phyloP scores from a whole-genome alignment of 352 stramenopile genomes.

The Globisporangium alternatum region DNA sequence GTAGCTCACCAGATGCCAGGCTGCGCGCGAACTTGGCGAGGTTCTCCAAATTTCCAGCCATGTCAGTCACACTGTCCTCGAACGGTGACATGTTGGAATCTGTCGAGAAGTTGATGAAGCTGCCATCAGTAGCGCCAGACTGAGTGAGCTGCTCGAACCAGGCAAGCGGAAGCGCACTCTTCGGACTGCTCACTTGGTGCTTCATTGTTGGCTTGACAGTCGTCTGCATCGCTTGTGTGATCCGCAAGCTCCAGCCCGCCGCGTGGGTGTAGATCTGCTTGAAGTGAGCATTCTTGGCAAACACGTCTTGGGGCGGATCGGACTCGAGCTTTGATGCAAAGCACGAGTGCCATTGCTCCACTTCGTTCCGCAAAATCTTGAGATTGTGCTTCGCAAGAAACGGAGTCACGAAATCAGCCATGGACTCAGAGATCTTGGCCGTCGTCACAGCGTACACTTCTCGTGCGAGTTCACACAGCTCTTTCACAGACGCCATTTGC shows the following conservation, averaged over 20 bases:
- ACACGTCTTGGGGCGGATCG: conserved; percentile 71
- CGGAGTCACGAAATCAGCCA: conserved; percentile 66
- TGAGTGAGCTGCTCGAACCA: conserved; percentile 78
- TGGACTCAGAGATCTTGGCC: conserved; percentile 73
- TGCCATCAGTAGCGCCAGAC: conserved; percentile 41
- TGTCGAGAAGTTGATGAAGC: conserved; percentile 19
- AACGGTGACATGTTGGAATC: conserved; percentile 31
- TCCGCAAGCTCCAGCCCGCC: conserved; percentile 71
- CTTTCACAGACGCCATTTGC: conserved; percentile 59
- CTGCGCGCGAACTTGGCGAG: conserved; percentile 70
- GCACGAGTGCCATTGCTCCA: conserved; percentile 81
- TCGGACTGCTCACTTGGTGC: conserved; percentile 61
- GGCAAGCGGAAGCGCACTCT: conserved; percentile 62
- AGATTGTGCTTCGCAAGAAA: conserved; percentile 68
- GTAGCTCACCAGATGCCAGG: conserved; percentile 37
- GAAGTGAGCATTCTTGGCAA: conserved; percentile 78
- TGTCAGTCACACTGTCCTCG: conserved; percentile 41
- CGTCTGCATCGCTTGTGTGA: conserved; percentile 72
- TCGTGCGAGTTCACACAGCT: conserved; percentile 68
- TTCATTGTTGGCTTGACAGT: conserved; percentile 76
- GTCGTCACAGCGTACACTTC: conserved; percentile 79
- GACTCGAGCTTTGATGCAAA: conserved; percentile 71
- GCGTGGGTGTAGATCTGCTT: conserved; percentile 81
- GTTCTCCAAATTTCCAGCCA: conserved; percentile 64
- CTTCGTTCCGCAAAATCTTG: conserved; percentile 76